Conservation (phyloP, 192 early-diverging fungal species). For the Cladochytrium replicatum region DNA sequence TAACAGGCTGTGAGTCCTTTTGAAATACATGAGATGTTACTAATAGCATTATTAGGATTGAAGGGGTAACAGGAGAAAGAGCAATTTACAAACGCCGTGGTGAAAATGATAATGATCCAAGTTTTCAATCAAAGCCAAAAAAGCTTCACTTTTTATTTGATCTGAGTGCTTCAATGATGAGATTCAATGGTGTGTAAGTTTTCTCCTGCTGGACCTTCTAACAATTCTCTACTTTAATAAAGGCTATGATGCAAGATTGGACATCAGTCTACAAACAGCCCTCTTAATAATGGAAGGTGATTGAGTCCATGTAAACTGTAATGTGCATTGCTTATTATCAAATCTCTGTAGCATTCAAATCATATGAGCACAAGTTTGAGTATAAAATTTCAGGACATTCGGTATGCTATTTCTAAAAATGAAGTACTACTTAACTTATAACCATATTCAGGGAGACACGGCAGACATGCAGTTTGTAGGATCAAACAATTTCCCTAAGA, state of each 20-base stretch:
- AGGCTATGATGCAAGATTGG: slow-evolving; percentile 31
- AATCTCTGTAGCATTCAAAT: slow-evolving; percentile 66
- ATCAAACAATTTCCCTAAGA: slow-evolving; percentile 59
- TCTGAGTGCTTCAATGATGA: slow-evolving; percentile 47
- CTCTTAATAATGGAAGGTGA: slow-evolving; percentile 1
- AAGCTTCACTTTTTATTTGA: slow-evolving; percentile 71
- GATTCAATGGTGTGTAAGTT: slow-evolving; percentile 36
- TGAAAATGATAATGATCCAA: slow-evolving; percentile 61
- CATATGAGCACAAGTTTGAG: slow-evolving; percentile 67
- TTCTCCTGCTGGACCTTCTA: no score
- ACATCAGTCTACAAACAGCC: slow-evolving; percentile 29
- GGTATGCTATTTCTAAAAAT: slow-evolving; percentile 7
- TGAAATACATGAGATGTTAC: neutral
- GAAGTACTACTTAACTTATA: no score
- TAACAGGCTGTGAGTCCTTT: slow-evolving; percentile 40
- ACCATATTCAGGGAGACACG: slow-evolving; percentile 64
- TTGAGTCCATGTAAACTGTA: neutral
- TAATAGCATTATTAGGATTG: slow-evolving; percentile 21
- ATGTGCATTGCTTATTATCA: neutral
- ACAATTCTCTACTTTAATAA: no score
- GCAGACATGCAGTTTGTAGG: slow-evolving; percentile 63
- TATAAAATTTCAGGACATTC: slow-evolving; percentile 71
- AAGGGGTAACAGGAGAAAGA: slow-evolving; percentile 65
- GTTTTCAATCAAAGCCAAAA: slow-evolving; percentile 66
- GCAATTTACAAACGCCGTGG: slow-evolving; percentile 73